These are phyloP conservation scores for Verticillium albo-atrum DNA, from an alignment of 2,329 filamentous ascomycete species.

Conservation along the genomic window DNA sequence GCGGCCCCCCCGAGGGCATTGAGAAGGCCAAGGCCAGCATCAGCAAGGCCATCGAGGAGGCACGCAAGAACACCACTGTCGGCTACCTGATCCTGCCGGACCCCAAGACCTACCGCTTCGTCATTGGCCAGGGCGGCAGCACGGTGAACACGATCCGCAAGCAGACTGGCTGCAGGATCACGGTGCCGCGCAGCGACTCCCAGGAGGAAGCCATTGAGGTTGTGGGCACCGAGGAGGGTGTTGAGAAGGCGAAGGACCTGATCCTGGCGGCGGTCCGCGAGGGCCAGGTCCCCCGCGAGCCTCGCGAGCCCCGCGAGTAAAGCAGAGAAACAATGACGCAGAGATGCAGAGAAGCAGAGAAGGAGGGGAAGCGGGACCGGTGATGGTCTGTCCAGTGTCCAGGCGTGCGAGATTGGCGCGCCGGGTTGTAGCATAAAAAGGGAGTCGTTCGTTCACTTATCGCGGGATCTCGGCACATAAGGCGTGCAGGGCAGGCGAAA, in stretches of 20 bases:
- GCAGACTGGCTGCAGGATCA: slow-evolving; percentile 89
- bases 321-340: background rate
- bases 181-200: slow-evolving; percentile 78
- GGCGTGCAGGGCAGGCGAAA: background rate
- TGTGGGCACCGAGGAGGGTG: slow-evolving; percentile 69
- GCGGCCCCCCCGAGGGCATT: slow-evolving; percentile 72
- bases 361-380: background rate
- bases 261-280: slow-evolving; percentile 80
- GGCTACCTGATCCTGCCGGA: slow-evolving; percentile 90
- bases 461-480: background rate
- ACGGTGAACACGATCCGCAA: slow-evolving; percentile 92
- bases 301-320: background rate
- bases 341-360: background rate
- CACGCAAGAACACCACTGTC: slow-evolving; percentile 63
- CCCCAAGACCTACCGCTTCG: slow-evolving; percentile 80
- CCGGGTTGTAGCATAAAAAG: background rate
- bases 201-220: slow-evolving; percentile 85
- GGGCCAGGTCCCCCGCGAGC: slow-evolving; percentile 31
- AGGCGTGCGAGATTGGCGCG: background rate
- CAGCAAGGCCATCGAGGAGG: slow-evolving; percentile 67
- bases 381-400: background rate
- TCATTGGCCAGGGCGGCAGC: slow-evolving; percentile 83
- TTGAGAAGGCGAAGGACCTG: slow-evolving; percentile 82
- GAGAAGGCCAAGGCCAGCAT: slow-evolving; percentile 76
- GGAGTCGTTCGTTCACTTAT: background rate